Base-by-base conservation (phyloP, 148 eudicot genomes). In the Chenopodium suecicum region DNA sequence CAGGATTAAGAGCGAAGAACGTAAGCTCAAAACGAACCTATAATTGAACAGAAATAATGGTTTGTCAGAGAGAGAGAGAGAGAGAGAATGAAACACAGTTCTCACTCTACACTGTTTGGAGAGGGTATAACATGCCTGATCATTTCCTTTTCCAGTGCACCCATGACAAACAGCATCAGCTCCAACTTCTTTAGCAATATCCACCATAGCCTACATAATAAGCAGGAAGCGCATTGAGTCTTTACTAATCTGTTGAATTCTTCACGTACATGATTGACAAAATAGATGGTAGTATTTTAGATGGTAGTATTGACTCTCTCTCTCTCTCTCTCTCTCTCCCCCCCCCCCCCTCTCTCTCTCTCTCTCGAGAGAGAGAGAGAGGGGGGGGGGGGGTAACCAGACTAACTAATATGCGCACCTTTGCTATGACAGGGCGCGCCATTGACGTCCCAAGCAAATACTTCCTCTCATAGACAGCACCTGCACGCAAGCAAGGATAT, bases 151-250 rank as follows among this genome's bases (percentile, higher is more conserved):
- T 72, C 98, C 97, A 0, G 98, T 95, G 83, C 98, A 95, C 44
- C 98, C 98, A 92, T 95, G 99, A 83, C 97, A 79, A 82, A 95
- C 99, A 71, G 99, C 98, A 83, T 95, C 99, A 74, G 99, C 99
- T 81, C 99, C 99, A 77, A 95, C 99, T 88, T 95, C 99, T 87
- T 83, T 90, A 70, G 99, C 99, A 81, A 92, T 90, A 86, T 95
- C 98, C 82, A 95, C 99, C 97, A 93, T 95, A 63, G 99, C 99
- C 99, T 95, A 88, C 60, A 69, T 14, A 27, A 9, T 13, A 12
- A 64, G 79, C 63, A 72, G 56, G 73, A 44, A 62, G 7, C 1
- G 32, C 56, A 41, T 25, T 2, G 44, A 50, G 52, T 23, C 4
- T 44, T 20, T 9, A 12, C 25, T 7, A 29, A 52, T 62, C 1